Conservation (phyloP, 441 rosid genomes). For the Viola pubescens region DNA sequence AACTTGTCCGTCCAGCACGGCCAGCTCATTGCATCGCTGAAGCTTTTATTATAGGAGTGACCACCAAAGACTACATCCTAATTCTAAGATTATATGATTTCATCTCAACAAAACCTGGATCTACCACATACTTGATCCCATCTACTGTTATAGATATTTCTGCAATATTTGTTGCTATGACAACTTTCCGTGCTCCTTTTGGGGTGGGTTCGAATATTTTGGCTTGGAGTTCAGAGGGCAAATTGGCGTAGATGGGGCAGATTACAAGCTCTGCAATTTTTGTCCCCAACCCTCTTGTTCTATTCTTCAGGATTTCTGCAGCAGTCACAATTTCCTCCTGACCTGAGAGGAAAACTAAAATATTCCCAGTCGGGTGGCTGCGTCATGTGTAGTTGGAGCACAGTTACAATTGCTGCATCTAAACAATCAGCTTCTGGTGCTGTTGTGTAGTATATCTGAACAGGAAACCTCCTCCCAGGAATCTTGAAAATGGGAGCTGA, state of each 20-base stretch:
- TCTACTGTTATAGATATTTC: slow-evolving; percentile 97
- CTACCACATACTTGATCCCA: slow-evolving; percentile 89
- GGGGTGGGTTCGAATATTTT: slow-evolving; percentile 97
- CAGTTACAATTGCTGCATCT: slow-evolving; percentile 90
- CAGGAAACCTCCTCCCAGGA: slow-evolving; percentile 97
- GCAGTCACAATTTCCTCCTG: slow-evolving; percentile 99
- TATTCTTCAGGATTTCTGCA: slow-evolving; percentile 82
- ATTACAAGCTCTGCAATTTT: slow-evolving; percentile 88
- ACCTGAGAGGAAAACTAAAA: slow-evolving; percentile 85
- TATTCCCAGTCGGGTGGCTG: slow-evolving; percentile 67
- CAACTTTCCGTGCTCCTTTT: slow-evolving; percentile 92
- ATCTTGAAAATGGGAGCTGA: slow-evolving; percentile 87
- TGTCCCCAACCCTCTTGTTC: slow-evolving; percentile 84
- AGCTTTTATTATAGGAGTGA: slow-evolving; percentile 92
- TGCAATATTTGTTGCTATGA: slow-evolving; percentile 93
- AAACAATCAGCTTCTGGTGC: slow-evolving; percentile 90
- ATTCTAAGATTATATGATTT: slow-evolving; percentile 94
- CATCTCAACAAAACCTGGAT: slow-evolving; percentile 96
- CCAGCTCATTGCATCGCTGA: slow-evolving; percentile 97
- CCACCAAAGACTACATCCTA: slow-evolving; percentile 93
- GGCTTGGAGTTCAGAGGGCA: slow-evolving; percentile 93
- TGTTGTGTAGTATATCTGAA: slow-evolving; percentile 81
- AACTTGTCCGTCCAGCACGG: slow-evolving; percentile 90
- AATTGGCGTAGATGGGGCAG: slow-evolving; percentile 92
- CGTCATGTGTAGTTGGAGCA: slow-evolving; percentile 77